Conservation (phyloP, 106 monocot species). For the Dioscorea zingiberensis region DNA sequence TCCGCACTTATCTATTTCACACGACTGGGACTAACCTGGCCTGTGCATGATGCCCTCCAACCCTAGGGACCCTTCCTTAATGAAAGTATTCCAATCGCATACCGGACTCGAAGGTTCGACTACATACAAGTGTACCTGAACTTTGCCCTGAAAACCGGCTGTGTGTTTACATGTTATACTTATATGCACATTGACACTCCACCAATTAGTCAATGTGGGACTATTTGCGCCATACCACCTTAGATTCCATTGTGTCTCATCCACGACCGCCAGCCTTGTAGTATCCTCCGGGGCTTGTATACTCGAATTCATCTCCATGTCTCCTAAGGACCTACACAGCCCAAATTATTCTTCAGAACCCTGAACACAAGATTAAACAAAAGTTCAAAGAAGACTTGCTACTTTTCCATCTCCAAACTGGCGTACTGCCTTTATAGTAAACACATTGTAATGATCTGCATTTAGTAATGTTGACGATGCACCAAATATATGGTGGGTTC, state of each 20-base stretch:
- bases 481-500: slow-evolving; percentile 74
- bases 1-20: no score
- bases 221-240: no score
- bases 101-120: no score
- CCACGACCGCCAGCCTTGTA: slow-evolving; percentile 92
- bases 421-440: slow-evolving; percentile 92
- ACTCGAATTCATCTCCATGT: slow-evolving; percentile 96
- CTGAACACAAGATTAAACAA: not conserved
- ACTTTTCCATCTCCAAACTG: slow-evolving; percentile 73
- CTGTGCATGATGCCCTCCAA: no score
- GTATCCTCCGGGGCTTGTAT: slow-evolving; percentile 53
- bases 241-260: slow-evolving; percentile 98
- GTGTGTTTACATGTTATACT: no score
- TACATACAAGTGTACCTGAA: no score
- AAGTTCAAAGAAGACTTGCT: not conserved
- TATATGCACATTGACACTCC: no score
- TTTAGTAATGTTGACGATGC: slow-evolving; percentile 75
- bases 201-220: no score
- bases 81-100: no score
- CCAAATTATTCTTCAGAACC: not conserved
- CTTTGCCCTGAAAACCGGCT: no score
- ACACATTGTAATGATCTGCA: slow-evolving; percentile 75
- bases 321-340: slow-evolving; percentile 69
- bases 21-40: no score
- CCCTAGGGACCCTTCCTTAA: no score